These are phyloP conservation scores for Cladophialophora carrionii DNA, from an alignment of 2,329 filamentous ascomycete species.

Conservation along the genomic window DNA sequence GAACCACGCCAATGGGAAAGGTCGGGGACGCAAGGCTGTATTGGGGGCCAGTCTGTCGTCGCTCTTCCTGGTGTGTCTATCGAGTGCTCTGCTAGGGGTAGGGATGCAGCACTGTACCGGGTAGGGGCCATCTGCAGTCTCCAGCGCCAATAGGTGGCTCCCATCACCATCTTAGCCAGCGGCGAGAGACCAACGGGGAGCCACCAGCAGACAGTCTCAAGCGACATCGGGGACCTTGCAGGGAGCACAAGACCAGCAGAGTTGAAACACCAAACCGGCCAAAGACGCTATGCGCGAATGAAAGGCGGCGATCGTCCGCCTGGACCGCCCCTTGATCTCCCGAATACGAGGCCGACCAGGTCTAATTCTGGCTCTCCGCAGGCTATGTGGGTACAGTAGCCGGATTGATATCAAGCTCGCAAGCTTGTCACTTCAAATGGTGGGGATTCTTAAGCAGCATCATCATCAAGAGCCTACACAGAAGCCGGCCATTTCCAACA, in stretches of 20 bases:
- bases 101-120: neutral
- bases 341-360: neutral
- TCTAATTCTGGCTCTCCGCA: neutral
- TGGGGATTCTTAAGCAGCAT: neutral
- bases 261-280: constrained; percentile 5
- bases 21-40: neutral
- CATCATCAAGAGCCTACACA: neutral
- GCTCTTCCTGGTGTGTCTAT: neutral
- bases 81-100: neutral
- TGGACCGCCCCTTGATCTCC: constrained; percentile 1
- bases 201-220: neutral
- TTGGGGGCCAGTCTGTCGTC: constrained; percentile 3
- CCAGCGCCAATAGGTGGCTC: neutral
- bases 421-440: neutral
- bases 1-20: neutral
- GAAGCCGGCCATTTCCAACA: neutral
- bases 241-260: neutral
- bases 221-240: neutral
- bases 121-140: neutral
- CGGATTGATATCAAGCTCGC: neutral
- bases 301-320: neutral
- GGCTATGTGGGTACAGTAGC: constrained; percentile 4
- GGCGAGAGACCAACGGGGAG: neutral
- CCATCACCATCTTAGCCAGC: neutral
- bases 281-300: neutral